Evolutionary conservation across 192 early-diverging fungal genomes (phyloP).

Genomic region (Gaertneriomyces semiglobifer): DNA sequence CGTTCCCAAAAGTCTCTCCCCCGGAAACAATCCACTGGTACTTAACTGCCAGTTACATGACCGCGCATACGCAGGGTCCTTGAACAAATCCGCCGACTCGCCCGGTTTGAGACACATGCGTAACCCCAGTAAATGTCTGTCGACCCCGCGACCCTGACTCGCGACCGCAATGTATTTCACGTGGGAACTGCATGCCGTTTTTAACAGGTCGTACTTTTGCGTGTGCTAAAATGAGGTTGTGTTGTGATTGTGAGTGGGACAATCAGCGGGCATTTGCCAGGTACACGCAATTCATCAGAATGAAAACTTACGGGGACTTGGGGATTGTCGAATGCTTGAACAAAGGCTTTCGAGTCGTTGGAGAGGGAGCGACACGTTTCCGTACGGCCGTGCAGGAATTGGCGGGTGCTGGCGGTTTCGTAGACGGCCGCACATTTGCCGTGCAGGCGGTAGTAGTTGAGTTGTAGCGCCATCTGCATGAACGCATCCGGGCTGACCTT

Average conservation of each 20-base stretch:
- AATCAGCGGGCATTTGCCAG: no score
- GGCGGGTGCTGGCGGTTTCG: slow-evolving; percentile 79
- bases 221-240: slow-evolving; percentile 30
- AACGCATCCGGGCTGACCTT: slow-evolving; percentile 71
- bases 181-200: slow-evolving; percentile 57
- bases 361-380: slow-evolving; percentile 81
- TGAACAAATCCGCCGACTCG: slow-evolving; percentile 40
- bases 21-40: slow-evolving; percentile 72
- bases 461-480: slow-evolving; percentile 82
- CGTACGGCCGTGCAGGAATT: slow-evolving; percentile 79
- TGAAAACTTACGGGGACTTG: slow-evolving; percentile 60
- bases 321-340: slow-evolving; percentile 59
- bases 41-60: slow-evolving; percentile 69
- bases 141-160: slow-evolving; percentile 66
- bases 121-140: slow-evolving; percentile 82
- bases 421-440: slow-evolving; percentile 66
- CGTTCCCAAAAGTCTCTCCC: slow-evolving; percentile 64
- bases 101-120: slow-evolving; percentile 48
- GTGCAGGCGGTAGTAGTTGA: slow-evolving; percentile 77
- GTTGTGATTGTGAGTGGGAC: no score
- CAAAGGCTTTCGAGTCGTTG: slow-evolving; percentile 65
- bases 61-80: slow-evolving; percentile 67
- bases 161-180: slow-evolving; percentile 56
- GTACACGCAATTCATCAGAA: no score
- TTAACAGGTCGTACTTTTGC: slow-evolving; percentile 56